Evolutionary conservation across 495 filamentous ascomycete genomes (phyloP).

Genomic region (Articulospora tetracladia): DNA sequence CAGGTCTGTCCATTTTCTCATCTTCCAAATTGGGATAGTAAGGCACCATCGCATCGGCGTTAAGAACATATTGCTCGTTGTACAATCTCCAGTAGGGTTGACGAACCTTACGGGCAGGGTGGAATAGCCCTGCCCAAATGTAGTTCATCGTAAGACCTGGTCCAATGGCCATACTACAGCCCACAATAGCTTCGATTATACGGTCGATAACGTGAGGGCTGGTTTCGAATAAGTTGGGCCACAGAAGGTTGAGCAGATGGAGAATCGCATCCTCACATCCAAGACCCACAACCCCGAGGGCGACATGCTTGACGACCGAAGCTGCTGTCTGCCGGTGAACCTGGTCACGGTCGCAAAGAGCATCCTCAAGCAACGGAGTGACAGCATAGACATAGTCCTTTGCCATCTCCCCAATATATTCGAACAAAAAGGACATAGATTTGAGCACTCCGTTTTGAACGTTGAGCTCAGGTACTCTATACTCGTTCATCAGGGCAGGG

Average conservation of each 20-base stretch:
- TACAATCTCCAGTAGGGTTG: conserved; percentile 92
- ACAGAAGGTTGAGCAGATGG: conserved; percentile 92
- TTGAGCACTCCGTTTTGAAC: conserved; percentile 99
- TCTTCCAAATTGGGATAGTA: conserved; percentile 86
- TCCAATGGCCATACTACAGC: conserved; percentile 90
- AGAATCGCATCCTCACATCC: conserved; percentile 99
- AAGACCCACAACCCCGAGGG: conserved; percentile 89
- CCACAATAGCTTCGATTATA: conserved; percentile 94
- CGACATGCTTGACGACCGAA: conserved; percentile 94
- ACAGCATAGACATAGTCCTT: conserved; percentile 99
- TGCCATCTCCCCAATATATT: conserved; percentile 99
- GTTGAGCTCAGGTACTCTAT: conserved; percentile 96
- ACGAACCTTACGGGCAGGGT: conserved; percentile 90
- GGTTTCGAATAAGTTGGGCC: conserved; percentile 97
- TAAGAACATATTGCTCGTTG: conserved; percentile 95
- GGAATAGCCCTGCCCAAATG: conserved; percentile 95
- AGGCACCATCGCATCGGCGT: conserved; percentile 90
- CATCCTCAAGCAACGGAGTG: conserved; percentile 95
- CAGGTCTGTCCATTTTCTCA: conserved; percentile 67
- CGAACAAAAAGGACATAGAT: conserved; percentile 93
- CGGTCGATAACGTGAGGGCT: conserved; percentile 98
- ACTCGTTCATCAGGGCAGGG: conserved; percentile 99
- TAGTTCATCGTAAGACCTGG: conserved; percentile 94
- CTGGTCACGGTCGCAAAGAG: conserved; percentile 96
- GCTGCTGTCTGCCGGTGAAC: conserved; percentile 97